These are phyloP conservation scores for Umbelopsis sp. DNA, from an alignment of 192 early-diverging fungal species.

Conservation along the genomic window DNA sequence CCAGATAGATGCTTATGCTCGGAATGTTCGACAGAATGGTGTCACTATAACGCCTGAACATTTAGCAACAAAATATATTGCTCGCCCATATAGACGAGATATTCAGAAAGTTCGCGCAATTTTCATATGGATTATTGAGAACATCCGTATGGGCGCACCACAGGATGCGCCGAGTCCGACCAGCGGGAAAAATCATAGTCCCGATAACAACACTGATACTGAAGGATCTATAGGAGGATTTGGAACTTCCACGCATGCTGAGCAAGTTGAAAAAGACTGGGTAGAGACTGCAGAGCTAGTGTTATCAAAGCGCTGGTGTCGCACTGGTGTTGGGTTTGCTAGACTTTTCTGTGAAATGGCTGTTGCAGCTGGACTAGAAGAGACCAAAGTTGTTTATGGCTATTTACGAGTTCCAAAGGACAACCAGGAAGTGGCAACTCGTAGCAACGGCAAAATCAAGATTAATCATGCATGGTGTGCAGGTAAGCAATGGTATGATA, in stretches of 20 bases:
- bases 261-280: constrained; percentile 36
- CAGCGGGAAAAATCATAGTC: neutral
- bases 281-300: constrained; percentile 49
- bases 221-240: constrained; percentile 12
- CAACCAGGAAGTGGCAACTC: constrained; percentile 18
- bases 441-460: constrained; percentile 21
- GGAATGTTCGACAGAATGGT: constrained; percentile 63
- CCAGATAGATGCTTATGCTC: constrained; percentile 68
- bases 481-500: neutral
- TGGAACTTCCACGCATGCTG: constrained; percentile 9
- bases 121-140: constrained; percentile 73
- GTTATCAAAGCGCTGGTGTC: constrained; percentile 36
- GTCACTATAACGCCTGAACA: constrained; percentile 61
- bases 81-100: constrained; percentile 64
- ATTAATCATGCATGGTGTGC: constrained; percentile 29
- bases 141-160: constrained; percentile 50
- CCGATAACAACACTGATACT: constrained; percentile 4
- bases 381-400: constrained; percentile 49
- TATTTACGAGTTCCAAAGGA: constrained; percentile 42
- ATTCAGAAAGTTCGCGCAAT: constrained; percentile 65
- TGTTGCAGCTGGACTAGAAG: constrained; percentile 50
- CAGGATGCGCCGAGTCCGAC: neutral
- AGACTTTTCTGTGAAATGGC: constrained; percentile 59
- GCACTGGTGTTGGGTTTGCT: constrained; percentile 54
- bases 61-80: constrained; percentile 65